A percentile compares a stretch with the other conserved stretches of the same genome.
phyloP scores from a whole-genome alignment of 139 green algal species.

The Mychonastes homosphaera region DNA sequence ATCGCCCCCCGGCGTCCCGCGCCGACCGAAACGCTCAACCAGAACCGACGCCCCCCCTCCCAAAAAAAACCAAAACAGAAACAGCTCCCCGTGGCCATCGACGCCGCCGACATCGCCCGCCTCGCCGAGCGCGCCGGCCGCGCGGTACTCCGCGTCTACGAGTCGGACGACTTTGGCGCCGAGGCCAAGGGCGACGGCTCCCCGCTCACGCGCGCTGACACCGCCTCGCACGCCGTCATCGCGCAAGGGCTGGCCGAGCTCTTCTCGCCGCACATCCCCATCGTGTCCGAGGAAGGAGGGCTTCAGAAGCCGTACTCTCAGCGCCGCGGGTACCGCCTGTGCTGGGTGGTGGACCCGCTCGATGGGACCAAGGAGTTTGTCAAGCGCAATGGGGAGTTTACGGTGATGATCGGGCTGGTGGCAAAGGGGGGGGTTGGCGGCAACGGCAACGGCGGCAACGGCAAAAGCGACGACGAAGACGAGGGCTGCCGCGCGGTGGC shows the following conservation, averaged over 20 bases:
- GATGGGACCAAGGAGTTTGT: slow-evolving; percentile 91
- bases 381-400: slow-evolving; percentile 82
- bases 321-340: slow-evolving; percentile 56
- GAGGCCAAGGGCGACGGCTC: slow-evolving; percentile 62
- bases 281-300: slow-evolving; percentile 64
- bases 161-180: slow-evolving; percentile 48
- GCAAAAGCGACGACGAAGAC: neutral
- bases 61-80: no score
- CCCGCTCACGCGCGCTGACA: slow-evolving; percentile 66
- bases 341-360: slow-evolving; percentile 75
- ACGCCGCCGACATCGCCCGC: neutral
- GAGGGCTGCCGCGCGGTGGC: slow-evolving; percentile 44
- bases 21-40: neutral
- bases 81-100: no score
- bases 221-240: slow-evolving; percentile 63
- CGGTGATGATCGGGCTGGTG: slow-evolving; percentile 78
- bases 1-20: neutral
- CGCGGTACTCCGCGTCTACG: no score
- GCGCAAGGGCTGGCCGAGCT: slow-evolving; percentile 36
- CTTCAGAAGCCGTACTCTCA: neutral
- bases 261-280: slow-evolving; percentile 62
- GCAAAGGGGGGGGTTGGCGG: slow-evolving; percentile 1
- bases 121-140: neutral
- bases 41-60: neutral
- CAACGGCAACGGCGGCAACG: neutral